Base-by-base conservation (phyloP, 176 grass and related monocot genomes). In the Elymus sibiricus region DNA sequence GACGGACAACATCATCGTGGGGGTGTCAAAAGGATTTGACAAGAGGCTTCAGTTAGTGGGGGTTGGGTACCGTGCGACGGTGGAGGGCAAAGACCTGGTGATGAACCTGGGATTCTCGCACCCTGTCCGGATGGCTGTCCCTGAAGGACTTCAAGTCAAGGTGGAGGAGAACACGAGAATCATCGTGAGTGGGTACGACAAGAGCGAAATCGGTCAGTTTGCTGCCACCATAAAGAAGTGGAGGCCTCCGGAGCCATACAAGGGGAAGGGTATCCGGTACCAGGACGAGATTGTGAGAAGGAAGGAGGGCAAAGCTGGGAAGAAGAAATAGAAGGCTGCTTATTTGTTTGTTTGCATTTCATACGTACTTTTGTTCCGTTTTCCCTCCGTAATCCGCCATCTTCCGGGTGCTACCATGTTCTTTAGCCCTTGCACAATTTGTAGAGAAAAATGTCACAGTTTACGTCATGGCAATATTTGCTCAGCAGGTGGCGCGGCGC, bases 301-400 rank as follows among this genome's bases (percentile, higher is more conserved):
- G 70, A 96, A 99, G 94, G 97, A 96, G 34, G 97, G 97, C 73
- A 96, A 99, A 94, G 92, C 97, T 64, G 97, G 97, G 22, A 99
- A 99, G 89, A 99, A 96, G 84, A 99, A 99, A 70, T 96, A 96
- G 92, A 88, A 78, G 31, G 35, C 25, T 39, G 62, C 27, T 49
- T 25, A 68, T 53, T 79, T 16, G 17, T 27, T 64, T 55, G 55
- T 55, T 74, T 16, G 2, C 38, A 2, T 79, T 64, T 25, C 70
- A 24, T 49, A 38, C 74, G 49, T 53, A 53, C 49, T 53, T 78
- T 84, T 68, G 14, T 82, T 86, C 86, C 32, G 5, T 47, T 82
- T 84, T 80, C 12, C 25, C 51, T 61, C 49, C 84, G 60, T 60
- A 87, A 83, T 68, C 44, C 4, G 29, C 15, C 16, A 78, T 88